Conservation (phyloP, 2,329 filamentous ascomycete genomes). For the Aspergillus quadricinctus region DNA sequence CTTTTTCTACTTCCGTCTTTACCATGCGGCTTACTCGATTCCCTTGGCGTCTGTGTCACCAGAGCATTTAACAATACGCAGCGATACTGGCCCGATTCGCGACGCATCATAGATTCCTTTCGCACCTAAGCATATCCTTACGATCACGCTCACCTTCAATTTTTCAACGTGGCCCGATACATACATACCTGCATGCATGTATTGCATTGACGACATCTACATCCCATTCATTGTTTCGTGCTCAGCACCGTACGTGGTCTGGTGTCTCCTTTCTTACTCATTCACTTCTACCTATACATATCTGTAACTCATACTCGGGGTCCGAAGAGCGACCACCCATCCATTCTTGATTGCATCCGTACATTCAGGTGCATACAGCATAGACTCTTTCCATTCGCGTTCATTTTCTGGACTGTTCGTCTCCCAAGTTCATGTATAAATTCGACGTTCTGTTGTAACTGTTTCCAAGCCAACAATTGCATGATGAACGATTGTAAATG, state of each 20-base stretch:
- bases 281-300: background rate
- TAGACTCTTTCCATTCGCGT: background rate
- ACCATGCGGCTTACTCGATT: background rate
- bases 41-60: background rate
- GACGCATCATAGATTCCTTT: background rate
- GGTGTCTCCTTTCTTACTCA: background rate
- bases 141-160: background rate
- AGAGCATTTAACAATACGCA: background rate
- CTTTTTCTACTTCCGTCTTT: constrained; percentile 9
- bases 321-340: background rate
- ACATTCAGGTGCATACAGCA: background rate
- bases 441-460: background rate
- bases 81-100: background rate
- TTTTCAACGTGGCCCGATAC: background rate
- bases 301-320: background rate
- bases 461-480: background rate
- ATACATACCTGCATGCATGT: background rate
- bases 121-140: constrained; percentile 1
- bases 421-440: background rate
- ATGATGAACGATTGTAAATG: background rate
- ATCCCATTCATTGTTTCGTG: background rate
- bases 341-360: background rate
- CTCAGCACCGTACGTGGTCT: background rate
- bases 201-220: background rate
- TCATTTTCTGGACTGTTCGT: background rate